Percentiles rank a stretch among this genome's conserved stretches.
Conservation (phyloP, 2,329 filamentous ascomycete species). For the Myriangium duriaei region DNA sequence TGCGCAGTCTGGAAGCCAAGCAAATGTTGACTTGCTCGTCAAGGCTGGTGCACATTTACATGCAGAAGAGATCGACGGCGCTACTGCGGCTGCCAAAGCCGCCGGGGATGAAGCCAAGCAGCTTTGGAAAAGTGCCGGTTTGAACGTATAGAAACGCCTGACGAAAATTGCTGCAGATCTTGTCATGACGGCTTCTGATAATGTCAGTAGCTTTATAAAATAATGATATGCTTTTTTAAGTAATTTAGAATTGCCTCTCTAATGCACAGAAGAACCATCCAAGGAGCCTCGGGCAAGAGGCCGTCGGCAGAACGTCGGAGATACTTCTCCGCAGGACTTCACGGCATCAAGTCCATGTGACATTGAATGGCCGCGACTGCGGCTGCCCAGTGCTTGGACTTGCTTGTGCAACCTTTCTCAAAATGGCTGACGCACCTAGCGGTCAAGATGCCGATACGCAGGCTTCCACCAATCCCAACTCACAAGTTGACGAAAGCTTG, state of each 20-base stretch:
- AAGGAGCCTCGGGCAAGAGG: too few relatives aligned
- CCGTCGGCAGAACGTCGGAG: not conserved
- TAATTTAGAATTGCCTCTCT: too few relatives aligned
- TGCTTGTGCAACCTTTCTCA: slow-evolving; percentile 5
- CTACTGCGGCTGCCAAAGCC: slow-evolving; percentile 31
- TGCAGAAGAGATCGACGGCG: slow-evolving; percentile 39
- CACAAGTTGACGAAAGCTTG: slow-evolving; percentile 11
- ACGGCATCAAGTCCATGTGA: too few relatives aligned
- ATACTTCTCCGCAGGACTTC: not conserved
- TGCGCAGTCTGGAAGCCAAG: slow-evolving; percentile 41
- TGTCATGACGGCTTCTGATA: too few relatives aligned
- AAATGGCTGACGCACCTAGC: slow-evolving; percentile 4
- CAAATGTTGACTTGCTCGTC: slow-evolving; percentile 42
- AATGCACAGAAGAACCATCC: too few relatives aligned
- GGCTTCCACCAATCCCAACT: slow-evolving; percentile 4
- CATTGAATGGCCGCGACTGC: too few relatives aligned
- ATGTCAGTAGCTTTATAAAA: too few relatives aligned
- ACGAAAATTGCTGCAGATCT: not conserved
- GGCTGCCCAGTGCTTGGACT: too few relatives aligned
- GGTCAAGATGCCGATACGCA: slow-evolving; percentile 9
- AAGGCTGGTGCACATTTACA: slow-evolving; percentile 48
- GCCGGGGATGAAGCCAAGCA: slow-evolving; percentile 14
- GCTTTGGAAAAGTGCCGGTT: slow-evolving; percentile 10
- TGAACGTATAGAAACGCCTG: too few relatives aligned
- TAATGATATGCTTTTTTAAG: too few relatives aligned